Evolutionary conservation across 106 monocot species (phyloP).

Genomic region (Ottelia alismoides): DNA sequence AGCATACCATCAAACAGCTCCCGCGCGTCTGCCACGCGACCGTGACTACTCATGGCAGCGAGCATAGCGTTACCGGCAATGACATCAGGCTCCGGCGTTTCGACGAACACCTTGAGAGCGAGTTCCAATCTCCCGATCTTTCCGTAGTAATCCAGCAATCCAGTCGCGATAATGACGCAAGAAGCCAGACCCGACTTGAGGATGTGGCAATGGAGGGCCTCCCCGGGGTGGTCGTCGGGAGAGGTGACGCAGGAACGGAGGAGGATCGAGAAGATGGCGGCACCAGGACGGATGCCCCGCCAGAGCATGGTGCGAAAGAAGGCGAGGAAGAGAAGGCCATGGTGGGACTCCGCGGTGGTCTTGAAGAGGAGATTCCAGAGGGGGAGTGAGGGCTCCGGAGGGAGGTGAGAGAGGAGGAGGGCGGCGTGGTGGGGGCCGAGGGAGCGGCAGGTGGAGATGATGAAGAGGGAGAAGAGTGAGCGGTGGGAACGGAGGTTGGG

Average conservation of each 20-base stretch:
- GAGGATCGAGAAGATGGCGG: slow-evolving; percentile 11
- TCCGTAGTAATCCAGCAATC: slow-evolving; percentile 20
- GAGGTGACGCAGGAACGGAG: slow-evolving; percentile 3
- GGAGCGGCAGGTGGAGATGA: no score
- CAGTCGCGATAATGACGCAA: slow-evolving; percentile 19
- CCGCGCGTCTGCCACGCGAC: slow-evolving; percentile 14
- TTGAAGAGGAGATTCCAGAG: no score
- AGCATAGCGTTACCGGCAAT: slow-evolving; percentile 37
- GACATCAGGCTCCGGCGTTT: slow-evolving; percentile 30
- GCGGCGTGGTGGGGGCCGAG: no score
- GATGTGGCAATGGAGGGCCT: slow-evolving; percentile 23
- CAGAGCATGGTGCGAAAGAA: no score
- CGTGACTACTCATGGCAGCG: slow-evolving; percentile 16
- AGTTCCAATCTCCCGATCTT: slow-evolving; percentile 1
- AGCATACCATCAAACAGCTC: slow-evolving; percentile 32
- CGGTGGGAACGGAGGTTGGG: no score
- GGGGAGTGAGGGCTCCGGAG: no score
- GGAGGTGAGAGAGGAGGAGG: no score
- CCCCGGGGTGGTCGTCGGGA: not conserved
- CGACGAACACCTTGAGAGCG: slow-evolving; percentile 21
- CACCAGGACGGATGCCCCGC: no score
- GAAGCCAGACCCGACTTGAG: slow-evolving; percentile 22
- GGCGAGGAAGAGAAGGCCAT: no score
- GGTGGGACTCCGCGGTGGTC: no score
- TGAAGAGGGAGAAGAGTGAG: no score